phyloP scores from a whole-genome alignment of 495 filamentous ascomycete species.

The Oidiodendron maius region DNA sequence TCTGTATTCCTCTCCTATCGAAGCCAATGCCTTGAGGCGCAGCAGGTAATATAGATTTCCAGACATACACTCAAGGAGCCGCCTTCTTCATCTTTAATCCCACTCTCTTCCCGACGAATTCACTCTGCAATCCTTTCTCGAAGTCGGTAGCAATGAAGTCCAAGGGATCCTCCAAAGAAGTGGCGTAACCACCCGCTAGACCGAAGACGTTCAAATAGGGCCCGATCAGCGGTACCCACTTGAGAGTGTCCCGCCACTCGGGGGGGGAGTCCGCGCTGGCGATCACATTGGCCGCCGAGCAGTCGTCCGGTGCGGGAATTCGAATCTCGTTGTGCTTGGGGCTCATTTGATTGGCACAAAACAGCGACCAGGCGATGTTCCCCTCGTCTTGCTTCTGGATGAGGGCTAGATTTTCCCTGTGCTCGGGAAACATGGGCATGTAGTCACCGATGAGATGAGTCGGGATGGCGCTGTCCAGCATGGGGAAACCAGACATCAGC shows the following conservation, averaged over 20 bases:
- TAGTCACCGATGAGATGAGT: slow-evolving; percentile 6
- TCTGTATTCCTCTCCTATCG: too few relatives aligned
- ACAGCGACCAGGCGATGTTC: slow-evolving; percentile 12
- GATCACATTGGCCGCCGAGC: slow-evolving; percentile 4
- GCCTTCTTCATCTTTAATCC: slow-evolving; percentile 37
- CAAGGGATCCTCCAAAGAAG: slow-evolving; percentile 6
- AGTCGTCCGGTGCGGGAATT: slow-evolving; percentile 3
- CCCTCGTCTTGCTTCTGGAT: slow-evolving; percentile 1
- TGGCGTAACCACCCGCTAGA: slow-evolving; percentile 1
- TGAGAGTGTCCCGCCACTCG: not conserved
- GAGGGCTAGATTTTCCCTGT: slow-evolving; percentile 4
- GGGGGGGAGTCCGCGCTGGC: slow-evolving; percentile 6
- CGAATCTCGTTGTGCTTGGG: slow-evolving; percentile 6
- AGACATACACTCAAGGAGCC: not conserved
- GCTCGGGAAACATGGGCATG: slow-evolving; percentile 7
- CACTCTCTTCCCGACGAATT: slow-evolving; percentile 13
- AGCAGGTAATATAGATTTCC: too few relatives aligned
- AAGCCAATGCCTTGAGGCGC: too few relatives aligned
- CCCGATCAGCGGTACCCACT: slow-evolving; percentile 6
- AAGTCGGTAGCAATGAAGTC: slow-evolving; percentile 16
- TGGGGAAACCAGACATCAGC: slow-evolving; percentile 5
- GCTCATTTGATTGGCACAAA: slow-evolving; percentile 8
- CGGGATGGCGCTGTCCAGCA: slow-evolving; percentile 7
- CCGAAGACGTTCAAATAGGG: slow-evolving; percentile 7
- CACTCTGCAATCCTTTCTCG: slow-evolving; percentile 12